Conservation (phyloP, 2,329 filamentous ascomycete genomes). For the Cercospora janseana region DNA sequence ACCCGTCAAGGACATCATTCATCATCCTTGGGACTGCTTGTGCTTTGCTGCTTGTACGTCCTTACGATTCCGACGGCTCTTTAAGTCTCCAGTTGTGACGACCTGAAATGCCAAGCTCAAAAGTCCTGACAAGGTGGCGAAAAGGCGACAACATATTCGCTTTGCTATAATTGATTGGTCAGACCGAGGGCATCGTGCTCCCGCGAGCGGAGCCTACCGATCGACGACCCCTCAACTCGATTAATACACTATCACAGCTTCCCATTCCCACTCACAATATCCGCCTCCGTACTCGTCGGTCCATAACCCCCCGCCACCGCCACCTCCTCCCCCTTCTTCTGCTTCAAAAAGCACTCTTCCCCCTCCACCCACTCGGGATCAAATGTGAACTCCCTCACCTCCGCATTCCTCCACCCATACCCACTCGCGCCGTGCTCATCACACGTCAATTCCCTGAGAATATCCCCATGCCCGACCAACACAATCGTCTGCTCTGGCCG, state of each 20-base stretch:
- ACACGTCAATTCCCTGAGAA: constrained; percentile 34
- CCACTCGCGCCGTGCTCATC: constrained; percentile 25
- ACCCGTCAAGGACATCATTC: too few relatives aligned
- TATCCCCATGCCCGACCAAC: constrained; percentile 38
- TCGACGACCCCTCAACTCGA: background rate
- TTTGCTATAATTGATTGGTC: too few relatives aligned
- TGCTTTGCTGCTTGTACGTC: too few relatives aligned
- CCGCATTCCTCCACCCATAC: constrained; percentile 37
- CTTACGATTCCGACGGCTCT: too few relatives aligned
- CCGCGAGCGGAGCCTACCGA: background rate
- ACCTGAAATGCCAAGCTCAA: too few relatives aligned
- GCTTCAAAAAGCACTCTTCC: constrained; percentile 33
- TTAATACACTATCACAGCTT: constrained; percentile 12
- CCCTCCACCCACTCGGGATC: constrained; percentile 27
- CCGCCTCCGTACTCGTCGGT: constrained; percentile 33
- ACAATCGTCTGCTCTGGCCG: constrained; percentile 36
- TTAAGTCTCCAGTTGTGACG: too few relatives aligned
- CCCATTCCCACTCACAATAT: constrained; percentile 20
- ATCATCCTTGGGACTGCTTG: too few relatives aligned
- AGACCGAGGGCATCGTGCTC: too few relatives aligned
- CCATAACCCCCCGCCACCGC: constrained; percentile 37
- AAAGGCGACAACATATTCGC: too few relatives aligned
- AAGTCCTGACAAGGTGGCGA: too few relatives aligned
- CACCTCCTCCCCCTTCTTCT: constrained; percentile 28
- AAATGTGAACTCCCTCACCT: constrained; percentile 33